Conservation (phyloP, 805 yeast genomes). For the Cyberlindnera misumaiensis region DNA sequence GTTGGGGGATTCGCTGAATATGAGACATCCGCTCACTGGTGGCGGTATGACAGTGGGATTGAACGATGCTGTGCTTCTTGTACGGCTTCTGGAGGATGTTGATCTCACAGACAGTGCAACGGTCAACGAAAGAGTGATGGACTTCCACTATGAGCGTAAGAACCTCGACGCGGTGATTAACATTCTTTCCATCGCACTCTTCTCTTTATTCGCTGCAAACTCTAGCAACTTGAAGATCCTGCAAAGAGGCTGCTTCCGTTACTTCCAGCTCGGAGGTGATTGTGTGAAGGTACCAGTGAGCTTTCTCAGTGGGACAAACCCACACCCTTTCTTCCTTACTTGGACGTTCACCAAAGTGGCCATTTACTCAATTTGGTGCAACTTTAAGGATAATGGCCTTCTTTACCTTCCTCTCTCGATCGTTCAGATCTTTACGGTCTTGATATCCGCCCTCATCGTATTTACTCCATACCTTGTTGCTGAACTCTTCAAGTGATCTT, state of each 20-base stretch:
- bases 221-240: conserved; percentile 54
- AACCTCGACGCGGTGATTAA: conserved; percentile 77
- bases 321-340: conserved; percentile 67
- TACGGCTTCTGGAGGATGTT: conserved; percentile 49
- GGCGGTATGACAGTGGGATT: conserved; percentile 99
- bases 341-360: conserved; percentile 90
- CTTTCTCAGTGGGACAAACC: conserved; percentile 74
- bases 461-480: conserved; percentile 65
- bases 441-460: conserved; percentile 68
- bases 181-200: conserved; percentile 84
- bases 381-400: conserved; percentile 60
- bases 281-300: conserved; percentile 76
- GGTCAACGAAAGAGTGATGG: conserved; percentile 49
- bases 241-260: conserved; percentile 84
- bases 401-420: conserved; percentile 65
- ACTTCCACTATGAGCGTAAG: conserved; percentile 77
- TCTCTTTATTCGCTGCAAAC: conserved; percentile 86
- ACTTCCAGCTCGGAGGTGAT: conserved; percentile 79
- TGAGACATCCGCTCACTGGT: conserved; percentile 98
- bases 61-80: conserved; percentile 70
- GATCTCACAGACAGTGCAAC: conserved; percentile 50
- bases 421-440: conserved; percentile 57
- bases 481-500: conserved; percentile 17
- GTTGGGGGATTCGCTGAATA: conserved; percentile 90
- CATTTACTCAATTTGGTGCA: conserved; percentile 67